Conservation (phyloP, 805 yeast genomes). For the Nakazawaea sp. region DNA sequence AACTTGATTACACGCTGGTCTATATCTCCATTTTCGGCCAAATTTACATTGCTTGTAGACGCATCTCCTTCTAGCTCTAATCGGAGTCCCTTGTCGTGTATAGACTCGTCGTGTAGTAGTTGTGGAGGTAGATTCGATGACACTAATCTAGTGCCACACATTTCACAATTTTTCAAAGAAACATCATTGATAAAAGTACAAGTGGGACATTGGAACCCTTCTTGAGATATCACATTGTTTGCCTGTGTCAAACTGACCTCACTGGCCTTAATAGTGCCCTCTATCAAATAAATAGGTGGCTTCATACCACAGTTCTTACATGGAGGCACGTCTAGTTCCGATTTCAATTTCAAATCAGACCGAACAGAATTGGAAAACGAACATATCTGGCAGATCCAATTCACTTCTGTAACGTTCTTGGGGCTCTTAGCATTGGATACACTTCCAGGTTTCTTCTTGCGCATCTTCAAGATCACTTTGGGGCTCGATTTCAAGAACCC, state of each 20-base stretch:
- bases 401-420: constrained; percentile 11
- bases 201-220: constrained; percentile 37
- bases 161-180: constrained; percentile 69
- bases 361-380: constrained; percentile 51
- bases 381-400: constrained; percentile 91
- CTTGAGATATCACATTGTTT: constrained; percentile 11
- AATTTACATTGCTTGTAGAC: constrained; percentile 10
- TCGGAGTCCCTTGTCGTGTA: not conserved
- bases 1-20: constrained; percentile 43
- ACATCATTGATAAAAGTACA: constrained; percentile 77
- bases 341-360: not conserved
- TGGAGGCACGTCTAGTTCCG: constrained; percentile 27
- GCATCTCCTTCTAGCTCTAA: constrained; percentile 13
- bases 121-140: constrained; percentile 19
- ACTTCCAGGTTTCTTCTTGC: constrained; percentile 13
- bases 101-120: not conserved
- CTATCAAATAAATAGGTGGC: constrained; percentile 29
- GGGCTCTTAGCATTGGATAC: not conserved
- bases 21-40: constrained; percentile 19
- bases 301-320: constrained; percentile 63
- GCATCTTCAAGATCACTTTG: constrained; percentile 40
- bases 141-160: constrained; percentile 64
- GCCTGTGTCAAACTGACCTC: constrained; percentile 4
- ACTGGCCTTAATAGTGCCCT: constrained; percentile 13
- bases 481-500: constrained; percentile 77